phyloP scores from a whole-genome alignment of 148 eudicot genomes.

The Euryodendron excelsum region DNA sequence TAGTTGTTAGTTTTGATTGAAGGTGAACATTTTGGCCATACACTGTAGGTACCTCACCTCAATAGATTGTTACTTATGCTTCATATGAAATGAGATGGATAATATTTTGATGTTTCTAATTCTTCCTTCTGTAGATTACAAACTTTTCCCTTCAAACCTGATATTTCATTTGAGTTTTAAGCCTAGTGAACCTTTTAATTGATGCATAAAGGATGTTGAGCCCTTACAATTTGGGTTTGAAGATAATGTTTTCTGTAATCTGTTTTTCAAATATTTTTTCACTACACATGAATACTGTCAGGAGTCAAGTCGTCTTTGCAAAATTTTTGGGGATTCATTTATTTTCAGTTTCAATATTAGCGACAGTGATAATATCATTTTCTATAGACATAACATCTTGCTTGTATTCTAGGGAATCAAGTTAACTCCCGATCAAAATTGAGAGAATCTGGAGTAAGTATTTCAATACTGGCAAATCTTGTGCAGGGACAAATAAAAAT shows the following conservation, averaged over 20 bases:
- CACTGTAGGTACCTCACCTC: slow-evolving; percentile 25
- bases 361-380: background rate
- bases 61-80: slow-evolving; percentile 12
- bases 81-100: background rate
- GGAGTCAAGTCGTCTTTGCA: background rate
- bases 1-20: slow-evolving; percentile 25
- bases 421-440: background rate
- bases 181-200: background rate
- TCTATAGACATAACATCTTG: background rate
- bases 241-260: background rate
- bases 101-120: background rate
- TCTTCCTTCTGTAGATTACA: slow-evolving; percentile 3
- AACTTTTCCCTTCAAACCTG: background rate
- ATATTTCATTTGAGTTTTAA: background rate
- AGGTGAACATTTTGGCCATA: slow-evolving; percentile 17
- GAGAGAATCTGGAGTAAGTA: background rate
- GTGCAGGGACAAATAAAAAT: background rate
- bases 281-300: background rate
- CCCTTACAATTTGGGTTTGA: background rate
- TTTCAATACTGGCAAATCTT: background rate
- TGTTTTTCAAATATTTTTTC: background rate
- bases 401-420: background rate
- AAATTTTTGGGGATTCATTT: background rate
- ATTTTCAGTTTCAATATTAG: background rate
- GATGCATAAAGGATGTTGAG: background rate